Evolutionary conservation across 129 eudicot genomes (phyloP), one percentile per base, ranked within the genome.

Genomic region (Pulicaria dysenterica): DNA sequence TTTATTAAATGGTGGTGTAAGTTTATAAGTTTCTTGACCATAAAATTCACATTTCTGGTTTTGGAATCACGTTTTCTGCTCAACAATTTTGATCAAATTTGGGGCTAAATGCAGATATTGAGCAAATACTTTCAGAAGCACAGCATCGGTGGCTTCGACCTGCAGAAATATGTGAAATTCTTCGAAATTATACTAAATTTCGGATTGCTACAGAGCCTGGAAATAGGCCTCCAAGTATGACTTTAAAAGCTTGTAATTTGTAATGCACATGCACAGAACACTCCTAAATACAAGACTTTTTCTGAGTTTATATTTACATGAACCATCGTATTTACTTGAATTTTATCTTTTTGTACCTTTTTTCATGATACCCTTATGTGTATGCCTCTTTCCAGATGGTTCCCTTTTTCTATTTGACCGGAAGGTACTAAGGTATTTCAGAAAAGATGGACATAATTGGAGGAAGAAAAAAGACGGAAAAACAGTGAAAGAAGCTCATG

Each of bases 401-500:
- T 95, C 99, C 16, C 94, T 95, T 47, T 90, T 95, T 88, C 96
- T 95, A 44, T 95, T 95, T 83, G 96, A 95, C 76, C 97, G 99
- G 68, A 95, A 95, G 84, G 99, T 90, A 5, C 78, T 95, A 76
- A 82, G 99, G 66, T 86, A 91, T 77, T 95, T 95, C 64, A 80
- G 99, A 55, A 95, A 88, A 80, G 99, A 95, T 82, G 96, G 97
- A 75, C 99, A 95, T 74, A 91, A 86, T 71, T 95, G 99, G 99
- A 90, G 97, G 72, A 95, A 95, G 89, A 95, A 90, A 79, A 95
- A 85, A 70, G 97, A 95, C 68, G 99, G 99, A 55, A 95, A 95
- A 82, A 95, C 96, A 6, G 97, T 91, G 48, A 95, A 91, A 82
- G 99, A 95, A 84, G 99, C 99, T 77, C 99, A 95, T 81, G 99